Percentiles rank a stretch among this genome's conserved stretches.
Conservation (phyloP, 1,284 basidiomycete species). For the Malassezia brasiliensis region DNA sequence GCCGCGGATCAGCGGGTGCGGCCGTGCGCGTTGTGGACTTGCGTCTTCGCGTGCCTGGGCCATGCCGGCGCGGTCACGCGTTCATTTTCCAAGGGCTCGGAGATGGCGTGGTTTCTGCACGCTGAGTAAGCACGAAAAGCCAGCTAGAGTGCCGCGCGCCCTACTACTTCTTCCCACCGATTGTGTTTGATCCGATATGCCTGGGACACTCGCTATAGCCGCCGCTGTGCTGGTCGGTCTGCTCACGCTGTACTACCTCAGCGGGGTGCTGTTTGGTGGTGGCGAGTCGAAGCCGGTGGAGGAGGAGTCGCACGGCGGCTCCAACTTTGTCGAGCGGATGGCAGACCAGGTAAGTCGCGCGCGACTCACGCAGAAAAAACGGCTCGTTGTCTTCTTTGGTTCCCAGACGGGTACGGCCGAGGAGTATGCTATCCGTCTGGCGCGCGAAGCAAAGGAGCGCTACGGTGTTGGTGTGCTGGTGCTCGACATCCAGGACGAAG, state of each 20-base stretch:
- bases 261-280: background rate
- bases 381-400: constrained; percentile 45
- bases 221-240: constrained; percentile 4
- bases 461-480: constrained; percentile 46
- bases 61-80: background rate
- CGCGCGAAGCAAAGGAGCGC: constrained; percentile 46
- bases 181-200: constrained; percentile 3
- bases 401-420: constrained; percentile 47
- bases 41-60: background rate
- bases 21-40: constrained; percentile 8
- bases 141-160: background rate
- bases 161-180: background rate
- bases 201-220: background rate
- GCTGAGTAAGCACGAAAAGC: background rate
- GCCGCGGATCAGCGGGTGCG: constrained; percentile 29
- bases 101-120: constrained; percentile 10
- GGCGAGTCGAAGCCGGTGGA: background rate
- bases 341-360: background rate
- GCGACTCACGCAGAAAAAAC: constrained; percentile 32
- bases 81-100: background rate
- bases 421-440: constrained; percentile 45
- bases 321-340: constrained; percentile 14
- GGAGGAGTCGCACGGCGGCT: background rate
- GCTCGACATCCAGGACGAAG: constrained; percentile 56
- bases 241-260: constrained; percentile 7